Base-by-base conservation (phyloP, 164 flowering plant genomes). In the Macadamia integrifolia region DNA sequence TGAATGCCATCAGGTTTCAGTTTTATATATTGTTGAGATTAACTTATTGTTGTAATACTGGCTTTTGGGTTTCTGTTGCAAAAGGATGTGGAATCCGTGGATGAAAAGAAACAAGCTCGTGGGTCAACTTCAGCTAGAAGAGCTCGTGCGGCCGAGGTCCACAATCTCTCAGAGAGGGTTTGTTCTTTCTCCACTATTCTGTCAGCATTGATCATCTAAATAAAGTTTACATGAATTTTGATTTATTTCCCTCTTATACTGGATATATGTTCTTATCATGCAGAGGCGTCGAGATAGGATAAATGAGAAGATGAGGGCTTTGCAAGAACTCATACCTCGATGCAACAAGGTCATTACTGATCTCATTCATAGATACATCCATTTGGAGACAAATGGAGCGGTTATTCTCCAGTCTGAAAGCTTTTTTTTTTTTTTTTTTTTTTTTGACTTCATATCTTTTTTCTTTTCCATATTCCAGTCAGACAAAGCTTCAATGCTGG, bases 241-340 rank as follows among this genome's bases (percentile, higher is more conserved):
- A 66, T 30, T 30, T 61, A 46, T 46, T 12, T 35, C 1, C 42
- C 44, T 59, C 56, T n/a, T 3, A 31, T 12, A 3, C 53, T 43
- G 42, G 14, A 66, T 13, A 46, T 52, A 48, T 61, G 67, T 46
- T 43, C 23, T 70, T 50, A 46, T 9, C 59, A 60, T 78, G 76
- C 83, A 93, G 98, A 86, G 88, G 75, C 90, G 98, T n/a, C 84
- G 98, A 52, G 98, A 93, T 73, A 80, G 98, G 77, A 93, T 93
- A 75, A 93, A 93, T 69, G 96, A 93, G 79, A 91, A 88, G 86
- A 91, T 93, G 98, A 91, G 66, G 78, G 90, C 96, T 61, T 81
- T 93, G 80, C 97, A 93, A 78, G 98, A 93, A 75, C 91, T 93
- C 61, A 86, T 93, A 70, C 98, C 98, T 66, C 87, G 87, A 40